A percentile compares a stretch with the other conserved stretches of the same genome.
phyloP scores from a whole-genome alignment of 495 filamentous ascomycete species.

The Xylaria telfairii region DNA sequence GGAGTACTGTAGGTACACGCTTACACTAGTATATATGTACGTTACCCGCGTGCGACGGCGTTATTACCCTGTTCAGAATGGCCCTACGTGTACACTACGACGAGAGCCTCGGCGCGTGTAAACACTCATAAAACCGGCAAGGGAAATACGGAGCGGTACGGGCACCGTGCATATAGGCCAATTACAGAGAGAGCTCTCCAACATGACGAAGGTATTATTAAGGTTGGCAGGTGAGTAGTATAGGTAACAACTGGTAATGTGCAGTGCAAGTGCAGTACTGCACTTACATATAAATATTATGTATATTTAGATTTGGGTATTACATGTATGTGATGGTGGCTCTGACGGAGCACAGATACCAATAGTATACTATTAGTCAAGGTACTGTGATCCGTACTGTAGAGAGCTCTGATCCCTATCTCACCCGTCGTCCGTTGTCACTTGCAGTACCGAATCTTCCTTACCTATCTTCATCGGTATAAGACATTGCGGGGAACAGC shows the following conservation, averaged over 20 bases:
- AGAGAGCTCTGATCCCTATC: conserved; percentile 12
- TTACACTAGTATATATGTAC: too few species aligned
- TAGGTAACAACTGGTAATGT: too few species aligned
- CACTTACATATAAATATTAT: too few species aligned
- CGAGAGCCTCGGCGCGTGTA: conserved; percentile 7
- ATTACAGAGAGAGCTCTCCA: too few species aligned
- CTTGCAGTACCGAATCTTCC: conserved; percentile 15
- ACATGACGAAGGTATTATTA: conserved; percentile 10
- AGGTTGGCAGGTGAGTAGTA: too few species aligned
- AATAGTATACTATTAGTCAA: too few species aligned
- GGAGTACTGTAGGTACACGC: background rate
- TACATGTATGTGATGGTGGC: background rate
- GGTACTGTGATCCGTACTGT: too few species aligned
- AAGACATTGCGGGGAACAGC: conserved; percentile 16
- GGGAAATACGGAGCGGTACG: background rate
- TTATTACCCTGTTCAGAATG: conserved; percentile 18
- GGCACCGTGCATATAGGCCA: background rate
- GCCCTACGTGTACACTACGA: background rate
- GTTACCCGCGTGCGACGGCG: conserved; percentile 17
- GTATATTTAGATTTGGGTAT: background rate
- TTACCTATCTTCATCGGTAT: conserved; percentile 16
- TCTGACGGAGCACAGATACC: conserved; percentile 6
- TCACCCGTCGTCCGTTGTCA: too few species aligned
- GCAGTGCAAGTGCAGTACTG: background rate
- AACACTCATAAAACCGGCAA: background rate